Evolutionary conservation across 208 protist genomes (phyloP), one percentile per base, ranked within the genome.

Genomic region (Trypanosoma melophagium): DNA sequence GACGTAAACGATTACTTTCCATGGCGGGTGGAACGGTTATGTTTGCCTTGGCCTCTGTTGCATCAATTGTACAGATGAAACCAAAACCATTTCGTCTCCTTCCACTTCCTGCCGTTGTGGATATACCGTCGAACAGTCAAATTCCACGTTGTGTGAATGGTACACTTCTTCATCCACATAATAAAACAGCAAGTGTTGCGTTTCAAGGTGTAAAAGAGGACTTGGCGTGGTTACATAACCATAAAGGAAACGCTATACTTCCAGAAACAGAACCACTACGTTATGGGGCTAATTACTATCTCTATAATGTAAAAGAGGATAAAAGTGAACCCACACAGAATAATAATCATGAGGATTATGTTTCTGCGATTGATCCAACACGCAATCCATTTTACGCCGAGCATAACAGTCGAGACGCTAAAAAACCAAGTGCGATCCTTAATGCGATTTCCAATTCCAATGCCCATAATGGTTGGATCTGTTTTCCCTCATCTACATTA

Each of bases 401-500:
- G 28, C 28, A 22, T 3, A 16, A 25, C 2, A 25, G 55, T 19
- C 49, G 31, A 47, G 35, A 66, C 0, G 72, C 59, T 5, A 60
- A 41, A 7, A 77, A n/a, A 12, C 22, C 35, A 13, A 21, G 61
- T 3, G 65, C 69, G 47, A 69, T 77, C 47, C 10, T 62, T 42
- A 45, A 58, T 16, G 41, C 65, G 4, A 7, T 77, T 8, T 17
- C 62, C 55, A n/a, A 56, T 41, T 14, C 16, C 21, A 71, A 42
- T 35, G 38, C 19, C 3, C 47, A 60, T 22, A 66, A 63, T 12
- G 52, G 47, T 12, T 95, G 89, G 87, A 80, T 89, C 38, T 72
- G 78, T 69, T 58, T 91, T 31, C 42, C 60, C 0, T 91, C 86
- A 0, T 95, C 84, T 0, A 92, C 83, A 60, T n/a, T 92, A 21